phyloP scores from a whole-genome alignment of 192 early-diverging fungal species.

The Neocallimastix lanati region DNA sequence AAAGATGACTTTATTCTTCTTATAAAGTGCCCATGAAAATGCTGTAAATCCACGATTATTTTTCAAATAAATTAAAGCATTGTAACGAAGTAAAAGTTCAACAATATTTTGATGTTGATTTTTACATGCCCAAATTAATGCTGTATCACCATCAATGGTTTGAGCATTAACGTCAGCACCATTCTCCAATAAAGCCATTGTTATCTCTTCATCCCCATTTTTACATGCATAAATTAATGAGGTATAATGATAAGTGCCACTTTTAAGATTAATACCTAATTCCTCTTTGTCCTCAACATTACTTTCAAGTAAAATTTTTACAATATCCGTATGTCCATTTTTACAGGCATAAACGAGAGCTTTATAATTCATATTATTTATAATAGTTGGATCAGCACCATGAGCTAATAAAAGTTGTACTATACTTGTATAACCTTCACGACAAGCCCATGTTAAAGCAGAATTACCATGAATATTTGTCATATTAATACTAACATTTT shows the following conservation, averaged over 20 bases:
- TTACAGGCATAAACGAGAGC: neutral
- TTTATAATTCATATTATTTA: slow-evolving; percentile 22
- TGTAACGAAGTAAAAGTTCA: neutral
- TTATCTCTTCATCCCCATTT: neutral
- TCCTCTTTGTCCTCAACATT: neutral
- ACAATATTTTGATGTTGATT: neutral
- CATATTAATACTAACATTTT: neutral
- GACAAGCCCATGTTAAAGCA: neutral
- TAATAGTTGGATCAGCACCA: slow-evolving; percentile 42
- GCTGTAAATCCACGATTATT: neutral
- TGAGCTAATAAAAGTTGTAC: slow-evolving; percentile 4
- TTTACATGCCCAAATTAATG: neutral
- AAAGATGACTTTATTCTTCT: neutral
- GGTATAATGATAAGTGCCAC: neutral
- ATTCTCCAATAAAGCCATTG: neutral
- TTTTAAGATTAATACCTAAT: neutral
- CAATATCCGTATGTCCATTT: neutral
- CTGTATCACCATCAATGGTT: neutral
- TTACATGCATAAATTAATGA: neutral
- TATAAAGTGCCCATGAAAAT: neutral
- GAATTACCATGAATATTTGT: neutral
- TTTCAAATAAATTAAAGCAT: neutral
- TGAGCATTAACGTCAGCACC: neutral
- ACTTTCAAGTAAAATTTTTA: neutral
- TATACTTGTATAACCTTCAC: neutral